Evolutionary conservation across 2,329 filamentous ascomycete species (phyloP).

Genomic region (Chaetomium globosum): DNA sequence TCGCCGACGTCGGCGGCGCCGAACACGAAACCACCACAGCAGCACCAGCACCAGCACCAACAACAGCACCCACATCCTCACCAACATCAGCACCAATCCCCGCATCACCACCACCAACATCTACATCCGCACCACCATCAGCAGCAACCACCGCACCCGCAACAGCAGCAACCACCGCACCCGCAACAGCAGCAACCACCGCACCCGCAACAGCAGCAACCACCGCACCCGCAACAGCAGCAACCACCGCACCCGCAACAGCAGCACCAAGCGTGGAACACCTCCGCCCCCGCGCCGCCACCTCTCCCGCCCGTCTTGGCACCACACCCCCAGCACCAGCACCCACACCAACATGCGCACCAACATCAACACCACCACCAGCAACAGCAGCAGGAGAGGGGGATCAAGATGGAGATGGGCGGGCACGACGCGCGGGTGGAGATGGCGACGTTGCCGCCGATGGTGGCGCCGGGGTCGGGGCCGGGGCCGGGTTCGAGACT

Average conservation of each 20-base stretch:
- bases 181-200: neutral
- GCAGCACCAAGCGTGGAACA: constrained; percentile 8
- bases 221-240: neutral
- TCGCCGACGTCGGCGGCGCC: neutral
- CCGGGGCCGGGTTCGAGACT: constrained; percentile 28
- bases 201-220: neutral
- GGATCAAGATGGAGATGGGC: constrained; percentile 23
- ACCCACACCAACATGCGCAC: neutral
- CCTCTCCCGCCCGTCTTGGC: constrained; percentile 14
- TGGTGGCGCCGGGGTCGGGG: constrained; percentile 21
- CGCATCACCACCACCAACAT: neutral
- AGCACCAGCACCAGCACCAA: neutral
- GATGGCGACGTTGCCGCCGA: constrained; percentile 22
- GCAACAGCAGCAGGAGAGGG: constrained; percentile 20
- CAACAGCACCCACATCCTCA: neutral
- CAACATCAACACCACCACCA: constrained; percentile 16
- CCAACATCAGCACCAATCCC: neutral
- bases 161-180: constrained; percentile 5
- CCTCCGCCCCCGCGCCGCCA: neutral
- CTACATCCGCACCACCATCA: neutral
- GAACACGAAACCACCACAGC: neutral
- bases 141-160: neutral
- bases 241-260: neutral
- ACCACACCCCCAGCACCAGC: neutral
- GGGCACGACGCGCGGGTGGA: constrained; percentile 25